Base-by-base conservation (phyloP, 768 basidiomycete genomes). In the Kwoniella shandongensis region DNA sequence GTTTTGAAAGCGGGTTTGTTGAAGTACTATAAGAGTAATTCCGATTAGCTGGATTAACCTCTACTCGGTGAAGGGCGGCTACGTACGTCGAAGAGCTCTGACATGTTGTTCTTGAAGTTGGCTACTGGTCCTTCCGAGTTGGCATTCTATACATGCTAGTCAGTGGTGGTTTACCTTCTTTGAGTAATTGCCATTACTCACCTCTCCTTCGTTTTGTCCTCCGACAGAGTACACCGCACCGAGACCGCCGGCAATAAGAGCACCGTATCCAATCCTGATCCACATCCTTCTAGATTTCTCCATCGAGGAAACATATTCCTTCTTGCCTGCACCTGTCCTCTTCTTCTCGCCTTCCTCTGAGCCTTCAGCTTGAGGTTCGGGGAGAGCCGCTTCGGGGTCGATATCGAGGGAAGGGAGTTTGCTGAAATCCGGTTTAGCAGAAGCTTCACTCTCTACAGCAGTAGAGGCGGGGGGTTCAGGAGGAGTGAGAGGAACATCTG, bases 1-100 rank as follows among this genome's bases (percentile, higher is more conserved):
- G 93, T 91, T 26, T 87, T 81, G 89, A 91, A 96, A 44, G 86
- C 84, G 2, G 96, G 96, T 79, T 98, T 88, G 72, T 86, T 90
- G 78, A 98, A 92, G 74, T 85, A 86, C 90, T 96, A 57, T 36
- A 32, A 22, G 40, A 18, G 32, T 25, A 35, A 11, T 26, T 49
- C 6, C 1, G 17, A 8, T 49, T 36, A 49, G 47, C 25, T 49
- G 4, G 47, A 49, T 47, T 10, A 72, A 54, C 53, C 69, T 54
- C 11, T 72, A 70, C 13, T 48, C 18, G 18, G 27, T 12, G 30
- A 38, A 26, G 35, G 18, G 3, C 10, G 22, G 17, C n/a, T 13
- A 51, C 57, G 29, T 27, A 59, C 57, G 40, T 53, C 57, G 20
- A 59, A 40, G 7, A 59, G 35, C 23, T 59, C 57, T 2, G 51